Evolutionary conservation across 164 flowering plant species (phyloP).

Genomic region (Berberis vulgaris): DNA sequence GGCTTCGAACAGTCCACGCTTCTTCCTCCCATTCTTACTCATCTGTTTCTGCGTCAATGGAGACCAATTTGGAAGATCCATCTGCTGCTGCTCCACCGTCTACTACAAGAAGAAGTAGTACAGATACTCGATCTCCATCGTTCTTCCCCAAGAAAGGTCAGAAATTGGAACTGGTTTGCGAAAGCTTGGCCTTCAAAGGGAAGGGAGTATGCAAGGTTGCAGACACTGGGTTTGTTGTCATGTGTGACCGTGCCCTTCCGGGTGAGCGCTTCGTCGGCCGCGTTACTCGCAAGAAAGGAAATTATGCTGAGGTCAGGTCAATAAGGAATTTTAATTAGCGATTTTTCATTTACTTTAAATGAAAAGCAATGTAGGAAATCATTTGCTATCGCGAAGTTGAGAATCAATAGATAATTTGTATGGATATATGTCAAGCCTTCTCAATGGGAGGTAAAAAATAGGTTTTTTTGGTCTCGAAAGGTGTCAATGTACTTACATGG

Average conservation of each 20-base stretch:
- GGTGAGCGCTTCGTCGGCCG: slow-evolving; percentile 92
- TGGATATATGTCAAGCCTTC: too few species aligned
- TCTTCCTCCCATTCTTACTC: slow-evolving; percentile 7
- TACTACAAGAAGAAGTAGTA: not conserved
- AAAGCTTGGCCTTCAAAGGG: slow-evolving; percentile 73
- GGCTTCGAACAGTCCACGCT: slow-evolving; percentile 22
- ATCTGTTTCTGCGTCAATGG: slow-evolving; percentile 11
- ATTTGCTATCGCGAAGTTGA: too few species aligned
- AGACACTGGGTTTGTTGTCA: slow-evolving; percentile 74
- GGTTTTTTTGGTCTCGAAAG: too few species aligned
- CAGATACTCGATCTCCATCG: slow-evolving; percentile 13
- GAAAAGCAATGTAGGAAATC: too few species aligned
- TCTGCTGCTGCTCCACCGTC: not conserved
- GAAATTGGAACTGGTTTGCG: slow-evolving; percentile 77
- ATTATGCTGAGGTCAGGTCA: slow-evolving; percentile 59
- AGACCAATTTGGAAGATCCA: slow-evolving; percentile 5
- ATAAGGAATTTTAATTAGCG: too few species aligned
- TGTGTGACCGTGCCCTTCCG: slow-evolving; percentile 92
- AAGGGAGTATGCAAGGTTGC: slow-evolving; percentile 84
- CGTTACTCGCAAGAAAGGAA: slow-evolving; percentile 73
- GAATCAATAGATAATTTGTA: too few species aligned
- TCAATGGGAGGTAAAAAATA: too few species aligned
- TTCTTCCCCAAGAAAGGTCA: slow-evolving; percentile 78
- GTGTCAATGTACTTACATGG: too few species aligned
- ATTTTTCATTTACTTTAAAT: too few species aligned